Conservation (phyloP, 2,329 filamentous ascomycete genomes). For the Colletotrichum somersetense region DNA sequence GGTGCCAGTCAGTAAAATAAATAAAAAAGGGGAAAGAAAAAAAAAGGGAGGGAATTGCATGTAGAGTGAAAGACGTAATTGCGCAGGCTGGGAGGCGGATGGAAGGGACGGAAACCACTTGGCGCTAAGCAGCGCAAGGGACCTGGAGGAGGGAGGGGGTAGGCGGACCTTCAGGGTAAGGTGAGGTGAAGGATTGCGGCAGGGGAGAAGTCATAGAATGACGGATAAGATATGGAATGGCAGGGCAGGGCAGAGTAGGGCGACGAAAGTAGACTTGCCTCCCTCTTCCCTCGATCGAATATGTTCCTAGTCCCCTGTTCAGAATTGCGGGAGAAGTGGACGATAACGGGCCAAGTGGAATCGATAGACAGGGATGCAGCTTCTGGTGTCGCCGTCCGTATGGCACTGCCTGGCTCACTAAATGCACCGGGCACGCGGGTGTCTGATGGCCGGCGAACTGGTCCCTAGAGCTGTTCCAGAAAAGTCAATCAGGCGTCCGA, state of each 20-base stretch:
- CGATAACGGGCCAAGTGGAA: constrained; percentile 29
- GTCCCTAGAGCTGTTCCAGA: background rate
- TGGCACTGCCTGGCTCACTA: constrained; percentile 5
- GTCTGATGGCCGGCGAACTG: constrained; percentile 15
- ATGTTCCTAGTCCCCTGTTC: constrained; percentile 23
- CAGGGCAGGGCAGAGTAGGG: constrained; percentile 14
- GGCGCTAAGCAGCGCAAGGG: constrained; percentile 28
- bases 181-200: constrained; percentile 4
- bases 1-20: constrained; percentile 24
- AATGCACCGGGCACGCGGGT: background rate
- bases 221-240: constrained; percentile 17
- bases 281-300: constrained; percentile 1
- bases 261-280: constrained; percentile 4
- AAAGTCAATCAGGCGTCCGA: constrained; percentile 18
- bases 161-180: constrained; percentile 11
- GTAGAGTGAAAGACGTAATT: constrained; percentile 27
- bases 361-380: constrained; percentile 38
- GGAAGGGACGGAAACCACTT: constrained; percentile 26
- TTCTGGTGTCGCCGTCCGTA: constrained; percentile 11
- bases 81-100: constrained; percentile 38
- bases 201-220: constrained; percentile 8
- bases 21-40: background rate
- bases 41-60: background rate
- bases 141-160: constrained; percentile 5
- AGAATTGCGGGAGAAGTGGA: constrained; percentile 12